A percentile compares a stretch with the other conserved stretches of the same genome.
Conservation (phyloP, 2,329 filamentous ascomycete species). For the Aureobasidium sp. region DNA sequence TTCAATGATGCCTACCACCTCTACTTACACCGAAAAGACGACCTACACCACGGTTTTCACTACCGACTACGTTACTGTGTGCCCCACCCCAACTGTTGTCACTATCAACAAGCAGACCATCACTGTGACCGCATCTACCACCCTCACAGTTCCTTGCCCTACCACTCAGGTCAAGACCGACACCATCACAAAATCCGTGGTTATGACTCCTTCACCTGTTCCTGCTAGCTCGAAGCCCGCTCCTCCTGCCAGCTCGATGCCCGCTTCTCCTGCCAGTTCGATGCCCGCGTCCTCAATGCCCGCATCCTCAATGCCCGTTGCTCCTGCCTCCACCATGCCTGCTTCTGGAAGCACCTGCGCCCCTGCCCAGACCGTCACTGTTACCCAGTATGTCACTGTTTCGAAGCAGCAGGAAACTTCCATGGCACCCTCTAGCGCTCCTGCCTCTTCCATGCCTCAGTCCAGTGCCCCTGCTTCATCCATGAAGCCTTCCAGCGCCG, state of each 20-base stretch:
- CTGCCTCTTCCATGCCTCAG: background rate
- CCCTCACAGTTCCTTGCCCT: slow-evolving; percentile 8
- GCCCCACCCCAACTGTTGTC: slow-evolving; percentile 6
- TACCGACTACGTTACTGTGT: slow-evolving; percentile 10
- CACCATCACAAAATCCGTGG: background rate
- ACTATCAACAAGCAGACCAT: slow-evolving; percentile 8
- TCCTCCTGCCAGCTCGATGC: background rate
- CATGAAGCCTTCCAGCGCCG: background rate
- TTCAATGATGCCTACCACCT: background rate
- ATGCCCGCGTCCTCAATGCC: background rate
- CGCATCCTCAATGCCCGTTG: background rate
- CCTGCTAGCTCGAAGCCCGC: background rate
- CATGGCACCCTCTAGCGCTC: background rate
- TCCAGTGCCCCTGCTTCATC: background rate
- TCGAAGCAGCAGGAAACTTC: background rate
- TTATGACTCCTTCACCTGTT: background rate
- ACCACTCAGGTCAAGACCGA: background rate
- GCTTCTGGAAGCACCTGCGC: background rate
- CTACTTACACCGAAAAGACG: background rate
- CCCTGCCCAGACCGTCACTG: background rate
- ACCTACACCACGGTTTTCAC: background rate
- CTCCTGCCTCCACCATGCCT: background rate
- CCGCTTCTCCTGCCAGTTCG: background rate
- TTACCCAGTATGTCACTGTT: slow-evolving; percentile 1
- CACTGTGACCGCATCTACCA: slow-evolving; percentile 11